Evolutionary conservation across 2,329 filamentous ascomycete genomes (phyloP).

Genomic region (Botrytis fragariae): DNA sequence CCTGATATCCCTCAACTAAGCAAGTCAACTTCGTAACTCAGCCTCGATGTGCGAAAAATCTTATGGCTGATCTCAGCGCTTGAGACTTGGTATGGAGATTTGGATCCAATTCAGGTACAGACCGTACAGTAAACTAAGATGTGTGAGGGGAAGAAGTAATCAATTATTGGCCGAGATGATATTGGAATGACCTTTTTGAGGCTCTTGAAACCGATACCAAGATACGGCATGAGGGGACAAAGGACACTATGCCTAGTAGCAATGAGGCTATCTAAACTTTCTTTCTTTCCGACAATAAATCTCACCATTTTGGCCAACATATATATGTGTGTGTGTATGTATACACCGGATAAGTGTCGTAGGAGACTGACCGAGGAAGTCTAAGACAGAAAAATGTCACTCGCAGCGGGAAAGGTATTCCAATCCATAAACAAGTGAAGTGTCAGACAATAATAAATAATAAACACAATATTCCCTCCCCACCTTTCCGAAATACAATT

Average conservation of each 20-base stretch:
- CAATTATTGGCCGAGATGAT: not conserved
- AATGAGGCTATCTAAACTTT: not conserved
- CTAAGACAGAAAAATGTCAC: not conserved
- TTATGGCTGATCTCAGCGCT: not conserved
- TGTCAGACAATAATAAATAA: not conserved
- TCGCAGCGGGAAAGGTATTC: not conserved
- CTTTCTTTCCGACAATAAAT: not conserved
- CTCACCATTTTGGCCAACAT: not conserved
- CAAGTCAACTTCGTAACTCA: not conserved
- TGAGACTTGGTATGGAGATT: slow-evolving; percentile 2
- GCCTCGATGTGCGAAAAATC: not conserved
- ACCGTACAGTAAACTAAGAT: not conserved
- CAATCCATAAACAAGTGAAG: not conserved
- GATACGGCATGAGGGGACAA: not conserved
- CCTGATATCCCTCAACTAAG: not conserved
- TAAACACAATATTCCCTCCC: not conserved
- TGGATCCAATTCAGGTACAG: not conserved
- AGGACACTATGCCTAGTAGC: not conserved
- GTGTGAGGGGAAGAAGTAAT: not conserved
- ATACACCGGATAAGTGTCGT: not conserved
- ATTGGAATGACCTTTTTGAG: not conserved
- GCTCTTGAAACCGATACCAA: not conserved
- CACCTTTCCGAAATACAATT: not conserved
- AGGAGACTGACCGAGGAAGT: not conserved
- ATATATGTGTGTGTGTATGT: too few relatives aligned